A percentile compares a stretch with the other conserved stretches of the same genome.
These are phyloP conservation scores for Echium plantagineum DNA, from an alignment of 257 asterid genomes.

Conservation along the genomic window DNA sequence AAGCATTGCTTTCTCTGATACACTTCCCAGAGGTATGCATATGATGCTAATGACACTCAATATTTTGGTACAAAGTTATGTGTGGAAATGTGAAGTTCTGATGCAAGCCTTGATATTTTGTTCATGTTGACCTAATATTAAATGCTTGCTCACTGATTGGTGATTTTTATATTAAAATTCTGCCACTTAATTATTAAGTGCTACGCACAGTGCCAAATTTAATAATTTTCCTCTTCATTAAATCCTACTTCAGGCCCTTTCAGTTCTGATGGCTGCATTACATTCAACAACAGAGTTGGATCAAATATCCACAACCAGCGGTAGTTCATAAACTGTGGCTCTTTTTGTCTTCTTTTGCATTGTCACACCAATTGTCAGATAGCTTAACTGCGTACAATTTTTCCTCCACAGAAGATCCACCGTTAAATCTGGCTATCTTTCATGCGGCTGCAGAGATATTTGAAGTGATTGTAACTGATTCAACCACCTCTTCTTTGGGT, in stretches of 20 bases:
- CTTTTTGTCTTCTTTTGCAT: background rate
- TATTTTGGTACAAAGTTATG: background rate
- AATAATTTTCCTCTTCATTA: constrained; percentile 9
- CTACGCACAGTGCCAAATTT: constrained; percentile 5
- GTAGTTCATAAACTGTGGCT: constrained; percentile 25
- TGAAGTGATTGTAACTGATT: constrained; percentile 79
- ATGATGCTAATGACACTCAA: background rate
- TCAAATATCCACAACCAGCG: constrained; percentile 44
- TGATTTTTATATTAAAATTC: background rate
- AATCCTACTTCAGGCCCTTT: constrained; percentile 53
- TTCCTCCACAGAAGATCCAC: constrained; percentile 51
- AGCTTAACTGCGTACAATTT: constrained; percentile 11
- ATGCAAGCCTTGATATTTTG: background rate
- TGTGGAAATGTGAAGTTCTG: background rate
- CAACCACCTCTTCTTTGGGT: constrained; percentile 72
- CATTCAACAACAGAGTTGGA: constrained; percentile 71
- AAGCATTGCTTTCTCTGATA: constrained; percentile 75
- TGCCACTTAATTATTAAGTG: background rate
- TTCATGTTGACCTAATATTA: background rate
- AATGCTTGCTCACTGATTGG: constrained; percentile 3
- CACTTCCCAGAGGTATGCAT: constrained; percentile 81
- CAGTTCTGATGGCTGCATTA: constrained; percentile 60
- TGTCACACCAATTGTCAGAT: constrained; percentile 2
- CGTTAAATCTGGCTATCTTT: constrained; percentile 68
- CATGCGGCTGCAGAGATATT: constrained; percentile 87